Percentiles rank a stretch among this genome's conserved stretches.
Evolutionary conservation across 495 filamentous ascomycete species (phyloP).

Genomic region (Penicillium coffeae): DNA sequence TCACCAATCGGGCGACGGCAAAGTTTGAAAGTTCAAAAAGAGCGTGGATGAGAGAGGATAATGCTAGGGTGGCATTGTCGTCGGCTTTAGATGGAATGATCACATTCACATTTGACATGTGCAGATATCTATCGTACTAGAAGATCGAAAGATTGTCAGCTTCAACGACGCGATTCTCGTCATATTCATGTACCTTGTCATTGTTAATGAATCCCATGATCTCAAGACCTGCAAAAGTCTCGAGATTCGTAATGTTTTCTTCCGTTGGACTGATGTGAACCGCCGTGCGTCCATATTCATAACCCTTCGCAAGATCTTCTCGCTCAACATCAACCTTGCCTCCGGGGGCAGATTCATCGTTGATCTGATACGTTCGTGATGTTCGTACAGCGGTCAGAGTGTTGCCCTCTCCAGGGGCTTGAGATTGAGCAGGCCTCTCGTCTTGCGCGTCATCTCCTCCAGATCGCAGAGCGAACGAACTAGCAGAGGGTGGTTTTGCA

Average conservation of each 20-base stretch:
- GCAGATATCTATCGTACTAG: conserved; percentile 80
- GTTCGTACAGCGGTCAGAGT: conserved; percentile 64
- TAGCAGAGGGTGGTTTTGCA: conserved; percentile 69
- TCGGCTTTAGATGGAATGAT: conserved; percentile 72
- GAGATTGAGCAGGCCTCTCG: conserved; percentile 46
- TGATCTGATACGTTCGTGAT: conserved; percentile 73
- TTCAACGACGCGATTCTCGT: neutral
- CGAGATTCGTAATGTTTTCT: conserved; percentile 72
- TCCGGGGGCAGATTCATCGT: conserved; percentile 66
- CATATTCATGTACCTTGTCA: conserved; percentile 54
- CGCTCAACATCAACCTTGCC: conserved; percentile 80
- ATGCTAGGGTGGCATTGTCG: conserved; percentile 68
- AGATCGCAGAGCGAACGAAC: conserved; percentile 59
- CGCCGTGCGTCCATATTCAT: conserved; percentile 87
- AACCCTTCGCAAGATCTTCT: conserved; percentile 86
- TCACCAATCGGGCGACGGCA: conserved; percentile 80
- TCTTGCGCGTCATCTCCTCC: conserved; percentile 40
- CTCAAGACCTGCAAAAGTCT: conserved; percentile 69
- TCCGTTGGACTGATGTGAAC: conserved; percentile 86
- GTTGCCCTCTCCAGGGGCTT: conserved; percentile 21
- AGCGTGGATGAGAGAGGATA: conserved; percentile 88
- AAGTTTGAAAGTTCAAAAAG: conserved; percentile 83
- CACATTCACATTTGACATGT: conserved; percentile 72
- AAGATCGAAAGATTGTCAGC: conserved; percentile 11
- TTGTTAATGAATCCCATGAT: conserved; percentile 81